Evolutionary conservation across 2,329 filamentous ascomycete species (phyloP).

Genomic region (Penicillium sp.): DNA sequence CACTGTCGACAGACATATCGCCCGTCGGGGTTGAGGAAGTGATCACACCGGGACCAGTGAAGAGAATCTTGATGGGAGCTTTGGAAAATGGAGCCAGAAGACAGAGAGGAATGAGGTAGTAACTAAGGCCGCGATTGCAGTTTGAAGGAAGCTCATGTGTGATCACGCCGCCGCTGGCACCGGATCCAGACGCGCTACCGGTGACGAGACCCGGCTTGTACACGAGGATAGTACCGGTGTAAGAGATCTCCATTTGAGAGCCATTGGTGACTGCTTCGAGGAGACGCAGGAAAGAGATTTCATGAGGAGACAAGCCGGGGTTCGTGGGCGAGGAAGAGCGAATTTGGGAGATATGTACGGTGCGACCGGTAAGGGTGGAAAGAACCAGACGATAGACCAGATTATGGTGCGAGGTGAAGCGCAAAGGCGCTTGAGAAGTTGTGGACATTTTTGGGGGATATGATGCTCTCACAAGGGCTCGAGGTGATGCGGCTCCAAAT

Average conservation of each 20-base stretch:
- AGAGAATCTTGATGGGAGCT: conserved; percentile 80
- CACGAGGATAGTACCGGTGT: conserved; percentile 87
- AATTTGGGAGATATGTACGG: conserved; percentile 90
- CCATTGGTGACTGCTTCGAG: conserved; percentile 95
- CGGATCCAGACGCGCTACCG: conserved; percentile 71
- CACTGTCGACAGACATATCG: conserved; percentile 87
- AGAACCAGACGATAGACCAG: conserved; percentile 82
- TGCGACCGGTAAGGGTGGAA: conserved; percentile 81
- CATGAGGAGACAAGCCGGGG: conserved; percentile 84
- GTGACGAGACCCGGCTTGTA: conserved; percentile 92
- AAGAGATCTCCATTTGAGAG: conserved; percentile 88
- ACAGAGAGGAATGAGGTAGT: conserved; percentile 85
- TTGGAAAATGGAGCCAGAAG: conserved; percentile 92
- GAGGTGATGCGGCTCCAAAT: conserved; percentile 14
- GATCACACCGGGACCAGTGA: conserved; percentile 87
- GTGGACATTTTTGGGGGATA: conserved; percentile 34
- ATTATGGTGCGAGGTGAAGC: conserved; percentile 78
- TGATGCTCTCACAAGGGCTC: conserved; percentile 9
- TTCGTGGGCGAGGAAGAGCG: conserved; percentile 78
- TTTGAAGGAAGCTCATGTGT: conserved; percentile 73
- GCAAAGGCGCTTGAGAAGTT: conserved; percentile 52
- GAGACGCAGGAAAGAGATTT: conserved; percentile 91
- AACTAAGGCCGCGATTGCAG: conserved; percentile 77
- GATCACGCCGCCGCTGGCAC: conserved; percentile 69
- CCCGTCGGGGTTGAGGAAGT: conserved; percentile 77